phyloP scores from a whole-genome alignment of 139 green algal genomes.

The Tetraselmis chui region DNA sequence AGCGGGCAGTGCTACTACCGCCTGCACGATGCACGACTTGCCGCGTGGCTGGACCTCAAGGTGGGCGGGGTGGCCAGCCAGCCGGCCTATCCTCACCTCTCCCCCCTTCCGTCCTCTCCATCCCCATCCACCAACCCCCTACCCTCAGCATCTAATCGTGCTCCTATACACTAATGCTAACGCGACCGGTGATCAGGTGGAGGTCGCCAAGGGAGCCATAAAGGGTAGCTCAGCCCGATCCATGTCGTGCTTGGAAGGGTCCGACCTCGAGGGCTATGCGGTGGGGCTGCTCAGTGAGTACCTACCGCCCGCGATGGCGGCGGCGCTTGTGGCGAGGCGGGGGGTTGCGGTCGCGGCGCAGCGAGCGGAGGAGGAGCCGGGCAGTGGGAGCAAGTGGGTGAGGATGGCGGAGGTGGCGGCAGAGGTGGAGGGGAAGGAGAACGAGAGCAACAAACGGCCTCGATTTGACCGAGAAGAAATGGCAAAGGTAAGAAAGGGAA shows the following conservation, averaged over 20 bases:
- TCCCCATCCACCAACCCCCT: no score
- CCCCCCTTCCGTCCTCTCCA: not conserved
- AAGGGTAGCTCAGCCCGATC: not conserved
- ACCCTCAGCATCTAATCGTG: no score
- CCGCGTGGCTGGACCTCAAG: not conserved
- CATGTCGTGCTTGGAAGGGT: not conserved
- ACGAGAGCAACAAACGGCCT: not conserved
- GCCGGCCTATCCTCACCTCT: no score
- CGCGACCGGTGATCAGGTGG: no score
- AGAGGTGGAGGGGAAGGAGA: not conserved
- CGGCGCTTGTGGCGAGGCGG: not conserved
- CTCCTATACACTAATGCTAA: no score
- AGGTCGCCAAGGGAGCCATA: not conserved
- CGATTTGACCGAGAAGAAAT: not conserved
- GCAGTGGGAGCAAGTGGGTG: not conserved
- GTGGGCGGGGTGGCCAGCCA: no score
- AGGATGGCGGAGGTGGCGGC: not conserved
- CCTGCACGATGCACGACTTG: not conserved
- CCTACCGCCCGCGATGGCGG: not conserved
- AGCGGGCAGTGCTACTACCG: not conserved
- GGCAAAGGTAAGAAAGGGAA: not conserved
- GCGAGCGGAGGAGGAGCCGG: not conserved
- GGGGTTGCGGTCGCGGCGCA: no score
- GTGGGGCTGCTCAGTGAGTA: not conserved
- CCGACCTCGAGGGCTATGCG: not conserved